Base-by-base conservation (phyloP, 164 flowering plant genomes). In the Kalanchoe fedtschenkoi region DNA sequence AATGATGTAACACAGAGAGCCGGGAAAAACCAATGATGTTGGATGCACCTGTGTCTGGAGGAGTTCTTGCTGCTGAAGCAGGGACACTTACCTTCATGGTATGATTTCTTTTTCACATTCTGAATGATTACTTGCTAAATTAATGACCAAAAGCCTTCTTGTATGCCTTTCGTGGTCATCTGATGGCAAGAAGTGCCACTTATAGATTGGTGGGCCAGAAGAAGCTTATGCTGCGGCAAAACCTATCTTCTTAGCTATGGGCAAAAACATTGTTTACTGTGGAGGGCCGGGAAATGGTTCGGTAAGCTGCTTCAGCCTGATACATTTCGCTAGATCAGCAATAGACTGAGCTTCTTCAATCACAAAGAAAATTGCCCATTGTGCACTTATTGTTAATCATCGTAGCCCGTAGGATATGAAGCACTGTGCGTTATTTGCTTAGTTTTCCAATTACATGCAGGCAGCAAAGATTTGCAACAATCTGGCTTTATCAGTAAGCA, bases 31-130 rank as follows among this genome's bases (percentile, higher is more conserved):
- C 95, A 64, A 66, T 79, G 53, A 85, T 84, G 92, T 69, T 91
- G 78, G 98, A 91, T 85, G 98, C 98, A 69, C 96, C 96, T 65
- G 98, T 91, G 7, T 91, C 98, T 66, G 98, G 98, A 71, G 96
- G 98, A 71, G 82, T 87, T 72, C 78, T 80, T 68, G 91, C 96
- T 74, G 97, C 97, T 42, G 95, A 88, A 75, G 80, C 85, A 65
- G 90, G 85, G 58, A 77, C 85, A n/a, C 91, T 91, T 39, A 91
- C 97, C 62, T 91, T 91, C 76, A 91, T 91, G 93, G 97, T 91
- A 75, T 71, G 41, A n/a, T 46, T 57, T 53, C 56, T 11, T 19
- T 62, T 61, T 68, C 21, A 51, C 16, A 44, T 6, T 56, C 13
- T 2, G 60, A 24, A 24, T 30, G 38, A 26, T 34, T 43, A 64